Percentiles rank a stretch among this genome's conserved stretches.
These are phyloP conservation scores for Clavulina sp. DNA, from an alignment of 768 basidiomycete species.

Conservation along the genomic window DNA sequence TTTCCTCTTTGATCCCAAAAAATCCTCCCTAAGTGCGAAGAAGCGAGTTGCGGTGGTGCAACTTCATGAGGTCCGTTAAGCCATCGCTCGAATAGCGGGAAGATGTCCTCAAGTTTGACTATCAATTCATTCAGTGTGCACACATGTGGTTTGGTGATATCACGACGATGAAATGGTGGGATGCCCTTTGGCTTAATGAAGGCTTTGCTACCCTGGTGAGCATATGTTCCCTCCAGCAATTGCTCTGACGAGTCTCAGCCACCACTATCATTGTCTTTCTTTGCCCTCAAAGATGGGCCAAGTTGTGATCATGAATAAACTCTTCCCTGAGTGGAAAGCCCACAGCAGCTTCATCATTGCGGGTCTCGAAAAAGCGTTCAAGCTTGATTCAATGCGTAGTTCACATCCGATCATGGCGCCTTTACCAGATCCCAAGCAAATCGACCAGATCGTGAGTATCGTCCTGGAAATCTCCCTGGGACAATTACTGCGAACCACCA, in stretches of 20 bases:
- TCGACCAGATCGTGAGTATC: constrained; percentile 83
- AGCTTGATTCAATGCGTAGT: constrained; percentile 69
- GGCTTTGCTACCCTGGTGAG: constrained; percentile 63
- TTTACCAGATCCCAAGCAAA: constrained; percentile 69
- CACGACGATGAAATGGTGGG: constrained; percentile 72
- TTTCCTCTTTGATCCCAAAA: constrained; percentile 59
- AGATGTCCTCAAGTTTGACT: background rate
- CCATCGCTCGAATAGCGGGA: constrained; percentile 1
- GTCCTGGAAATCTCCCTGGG: constrained; percentile 1
- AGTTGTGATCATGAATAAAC: constrained; percentile 60
- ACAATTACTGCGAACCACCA: no score
- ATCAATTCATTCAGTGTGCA: constrained; percentile 2
- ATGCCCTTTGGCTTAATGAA: constrained; percentile 30
- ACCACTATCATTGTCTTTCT: no score
- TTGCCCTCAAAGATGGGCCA: constrained; percentile 51
- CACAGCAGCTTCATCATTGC: constrained; percentile 60
- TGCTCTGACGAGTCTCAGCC: background rate
- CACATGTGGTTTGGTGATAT: constrained; percentile 8
- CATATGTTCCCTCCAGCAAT: constrained; percentile 4
- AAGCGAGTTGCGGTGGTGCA: constrained; percentile 58
- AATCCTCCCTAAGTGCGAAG: constrained; percentile 50
- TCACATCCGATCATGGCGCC: constrained; percentile 89
- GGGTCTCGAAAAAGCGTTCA: constrained; percentile 58
- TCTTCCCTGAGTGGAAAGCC: constrained; percentile 79
- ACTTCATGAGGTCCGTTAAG: constrained; percentile 65